Evolutionary conservation across 352 stramenopile genomes (phyloP).

Genomic region (Halophytophthora polymorphica): DNA sequence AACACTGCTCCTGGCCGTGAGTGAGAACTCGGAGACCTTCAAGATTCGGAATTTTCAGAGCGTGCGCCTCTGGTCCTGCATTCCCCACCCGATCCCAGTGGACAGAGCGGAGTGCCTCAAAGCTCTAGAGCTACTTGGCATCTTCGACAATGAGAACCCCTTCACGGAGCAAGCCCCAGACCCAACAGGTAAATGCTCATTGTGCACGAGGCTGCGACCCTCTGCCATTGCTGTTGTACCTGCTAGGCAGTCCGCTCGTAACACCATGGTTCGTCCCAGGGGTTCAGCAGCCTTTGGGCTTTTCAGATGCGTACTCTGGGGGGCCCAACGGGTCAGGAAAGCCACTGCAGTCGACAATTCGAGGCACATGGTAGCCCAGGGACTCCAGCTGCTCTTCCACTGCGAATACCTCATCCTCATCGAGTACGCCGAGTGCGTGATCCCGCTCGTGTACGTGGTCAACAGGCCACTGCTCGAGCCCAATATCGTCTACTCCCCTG

Average conservation of each 20-base stretch:
- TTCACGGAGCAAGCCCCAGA: neutral
- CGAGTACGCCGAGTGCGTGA: slow-evolving; percentile 36
- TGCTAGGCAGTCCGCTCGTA: too few relatives aligned
- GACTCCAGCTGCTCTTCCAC: slow-evolving; percentile 18
- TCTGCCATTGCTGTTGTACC: too few relatives aligned
- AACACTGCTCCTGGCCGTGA: slow-evolving; percentile 9
- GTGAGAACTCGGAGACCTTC: slow-evolving; percentile 8
- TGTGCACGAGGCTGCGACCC: too few relatives aligned
- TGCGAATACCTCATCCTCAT: slow-evolving; percentile 34
- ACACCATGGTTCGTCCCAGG: neutral
- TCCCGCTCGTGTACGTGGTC: slow-evolving; percentile 25
- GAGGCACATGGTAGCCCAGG: neutral
- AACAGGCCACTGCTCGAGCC: slow-evolving; percentile 27
- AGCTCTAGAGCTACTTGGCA: slow-evolving; percentile 4
- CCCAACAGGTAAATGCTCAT: too few relatives aligned
- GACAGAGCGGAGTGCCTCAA: slow-evolving; percentile 9
- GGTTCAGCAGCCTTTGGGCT: neutral
- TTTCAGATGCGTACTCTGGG: too few relatives aligned
- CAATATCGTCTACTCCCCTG: slow-evolving; percentile 23
- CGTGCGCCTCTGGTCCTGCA: slow-evolving; percentile 9
- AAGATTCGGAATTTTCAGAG: slow-evolving; percentile 1
- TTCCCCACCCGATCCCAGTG: slow-evolving; percentile 5
- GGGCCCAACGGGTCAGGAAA: neutral
- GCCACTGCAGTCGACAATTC: neutral
- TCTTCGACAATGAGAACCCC: slow-evolving; percentile 5